Evolutionary conservation across 2,329 filamentous ascomycete genomes (phyloP).

Genomic region (Atkinsonella texensis): DNA sequence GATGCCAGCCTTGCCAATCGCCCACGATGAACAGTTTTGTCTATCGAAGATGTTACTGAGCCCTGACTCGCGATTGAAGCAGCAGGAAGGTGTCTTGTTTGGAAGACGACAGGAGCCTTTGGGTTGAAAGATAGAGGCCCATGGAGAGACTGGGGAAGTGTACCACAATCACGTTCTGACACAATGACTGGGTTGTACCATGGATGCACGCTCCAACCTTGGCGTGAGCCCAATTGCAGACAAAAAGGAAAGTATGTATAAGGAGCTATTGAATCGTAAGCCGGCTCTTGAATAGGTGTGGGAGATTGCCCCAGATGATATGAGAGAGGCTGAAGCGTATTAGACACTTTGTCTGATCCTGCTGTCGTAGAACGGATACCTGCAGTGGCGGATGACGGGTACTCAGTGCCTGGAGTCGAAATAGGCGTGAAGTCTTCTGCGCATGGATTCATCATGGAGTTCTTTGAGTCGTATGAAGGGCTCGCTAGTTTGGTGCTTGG

Average conservation of each 20-base stretch:
- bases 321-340: neutral
- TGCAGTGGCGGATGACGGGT: conserved; percentile 1
- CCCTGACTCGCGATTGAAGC: neutral
- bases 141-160: conserved; percentile 1
- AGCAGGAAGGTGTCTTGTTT: neutral
- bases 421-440: conserved; percentile 5
- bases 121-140: neutral
- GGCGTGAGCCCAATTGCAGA: neutral
- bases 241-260: neutral
- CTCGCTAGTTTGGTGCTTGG: neutral
- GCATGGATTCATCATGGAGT: conserved; percentile 5
- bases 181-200: conserved; percentile 5
- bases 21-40: neutral
- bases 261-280: neutral
- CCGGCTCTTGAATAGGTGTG: neutral
- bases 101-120: neutral
- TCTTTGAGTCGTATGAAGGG: neutral
- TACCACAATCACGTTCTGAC: conserved; percentile 4
- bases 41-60: neutral
- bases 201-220: conserved; percentile 2
- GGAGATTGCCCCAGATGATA: neutral
- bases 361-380: neutral
- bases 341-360: neutral
- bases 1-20: neutral
- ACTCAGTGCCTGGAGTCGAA: neutral